Conservation (phyloP, 108 stramenopile genomes). For the Nannochloropsis salina region DNA sequence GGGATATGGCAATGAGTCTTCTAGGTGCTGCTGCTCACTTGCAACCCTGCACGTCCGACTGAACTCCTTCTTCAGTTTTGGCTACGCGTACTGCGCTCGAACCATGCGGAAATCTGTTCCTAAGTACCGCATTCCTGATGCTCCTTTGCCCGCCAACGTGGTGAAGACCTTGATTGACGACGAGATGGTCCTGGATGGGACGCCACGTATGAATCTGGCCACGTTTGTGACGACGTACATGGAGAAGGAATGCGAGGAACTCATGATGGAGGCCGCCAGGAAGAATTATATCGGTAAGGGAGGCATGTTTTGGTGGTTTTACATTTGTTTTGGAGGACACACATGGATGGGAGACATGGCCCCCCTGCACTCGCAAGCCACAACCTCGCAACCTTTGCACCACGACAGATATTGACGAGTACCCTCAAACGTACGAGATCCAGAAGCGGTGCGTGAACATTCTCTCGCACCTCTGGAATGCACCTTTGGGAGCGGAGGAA, state of each 20-base stretch:
- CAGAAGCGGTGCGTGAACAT: slow-evolving; percentile 53
- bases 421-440: slow-evolving; percentile 36
- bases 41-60: no score
- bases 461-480: slow-evolving; percentile 55
- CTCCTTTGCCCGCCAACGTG: slow-evolving; percentile 6
- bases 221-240: slow-evolving; percentile 42
- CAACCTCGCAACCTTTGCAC: not conserved
- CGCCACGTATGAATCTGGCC: slow-evolving; percentile 33
- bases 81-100: slow-evolving; percentile 4
- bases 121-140: not conserved
- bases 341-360: not conserved
- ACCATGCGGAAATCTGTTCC: slow-evolving; percentile 21
- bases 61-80: not conserved
- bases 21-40: no score
- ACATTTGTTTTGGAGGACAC: not conserved
- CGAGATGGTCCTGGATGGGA: slow-evolving; percentile 42
- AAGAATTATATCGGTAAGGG: slow-evolving; percentile 28
- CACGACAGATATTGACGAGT: slow-evolving; percentile 31
- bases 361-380: no score
- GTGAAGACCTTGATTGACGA: slow-evolving; percentile 23
- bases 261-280: slow-evolving; percentile 20
- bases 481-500: slow-evolving; percentile 39
- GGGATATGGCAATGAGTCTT: no score
- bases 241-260: slow-evolving; percentile 39
- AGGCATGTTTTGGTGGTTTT: no score